A percentile compares a stretch with the other conserved stretches of the same genome.
Evolutionary conservation across 495 filamentous ascomycete species (phyloP).

Genomic region (Penicillium nucicola): DNA sequence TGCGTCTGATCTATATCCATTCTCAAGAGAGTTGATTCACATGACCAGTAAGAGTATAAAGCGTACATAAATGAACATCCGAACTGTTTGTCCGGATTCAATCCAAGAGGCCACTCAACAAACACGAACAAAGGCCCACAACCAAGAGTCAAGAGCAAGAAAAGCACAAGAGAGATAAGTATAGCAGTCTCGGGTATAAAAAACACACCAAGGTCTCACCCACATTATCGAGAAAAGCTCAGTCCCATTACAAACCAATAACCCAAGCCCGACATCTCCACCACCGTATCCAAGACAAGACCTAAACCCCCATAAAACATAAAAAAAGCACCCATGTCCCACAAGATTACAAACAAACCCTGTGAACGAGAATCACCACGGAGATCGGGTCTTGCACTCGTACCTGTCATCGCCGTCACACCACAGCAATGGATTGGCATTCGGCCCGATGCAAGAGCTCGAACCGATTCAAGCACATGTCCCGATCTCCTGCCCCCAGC

Average conservation of each 20-base stretch:
- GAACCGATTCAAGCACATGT: conserved; percentile 5
- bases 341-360: conserved; percentile 16
- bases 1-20: too few relatives aligned
- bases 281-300: background rate
- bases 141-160: too few relatives aligned
- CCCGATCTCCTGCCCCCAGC: too few relatives aligned
- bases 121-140: too few relatives aligned
- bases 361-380: conserved; percentile 10
- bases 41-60: too few relatives aligned
- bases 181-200: too few relatives aligned
- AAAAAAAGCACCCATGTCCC: conserved; percentile 6
- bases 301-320: background rate
- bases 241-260: background rate
- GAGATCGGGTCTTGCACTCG: conserved; percentile 14
- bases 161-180: too few relatives aligned
- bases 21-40: too few relatives aligned
- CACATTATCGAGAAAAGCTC: background rate
- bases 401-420: conserved; percentile 26
- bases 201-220: too few relatives aligned
- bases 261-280: background rate
- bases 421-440: conserved; percentile 20
- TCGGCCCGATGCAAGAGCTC: conserved; percentile 15
- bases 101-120: too few relatives aligned
- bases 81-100: too few relatives aligned
- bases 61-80: too few relatives aligned